phyloP scores from a whole-genome alignment of 768 basidiomycete species.

The Tylopilus cervinicoccineus region DNA sequence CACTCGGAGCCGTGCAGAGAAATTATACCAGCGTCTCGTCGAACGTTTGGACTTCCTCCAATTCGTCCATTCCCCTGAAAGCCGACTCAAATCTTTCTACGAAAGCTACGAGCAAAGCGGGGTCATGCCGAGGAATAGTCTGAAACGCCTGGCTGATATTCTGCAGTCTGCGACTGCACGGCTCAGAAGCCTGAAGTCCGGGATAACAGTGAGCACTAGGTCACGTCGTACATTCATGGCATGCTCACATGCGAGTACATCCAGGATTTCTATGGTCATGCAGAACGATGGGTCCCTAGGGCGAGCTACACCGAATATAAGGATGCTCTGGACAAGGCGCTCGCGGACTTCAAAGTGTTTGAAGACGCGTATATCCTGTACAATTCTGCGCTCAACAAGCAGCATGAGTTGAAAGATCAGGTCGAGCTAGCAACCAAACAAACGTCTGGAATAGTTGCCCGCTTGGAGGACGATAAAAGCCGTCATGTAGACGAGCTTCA shows the following conservation, averaged over 20 bases:
- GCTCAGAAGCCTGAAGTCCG: neutral
- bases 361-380: neutral
- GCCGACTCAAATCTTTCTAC: neutral
- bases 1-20: neutral
- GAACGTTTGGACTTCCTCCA: neutral
- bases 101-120: neutral
- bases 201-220: neutral
- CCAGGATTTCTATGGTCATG: neutral
- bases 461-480: neutral
- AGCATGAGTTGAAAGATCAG: neutral
- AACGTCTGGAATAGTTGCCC: neutral
- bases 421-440: neutral
- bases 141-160: neutral
- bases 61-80: neutral
- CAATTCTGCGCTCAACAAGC: neutral
- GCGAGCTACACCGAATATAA: neutral
- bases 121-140: neutral
- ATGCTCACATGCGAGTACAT: neutral
- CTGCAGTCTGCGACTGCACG: neutral
- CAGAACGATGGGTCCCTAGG: neutral
- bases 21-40: neutral
- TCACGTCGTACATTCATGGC: neutral
- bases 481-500: neutral
- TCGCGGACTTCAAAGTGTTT: neutral
- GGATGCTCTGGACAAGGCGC: neutral